Evolutionary conservation across 1,284 basidiomycete genomes (phyloP), one percentile per base, ranked within the genome.

Genomic region (Pseudozyma sp.): DNA sequence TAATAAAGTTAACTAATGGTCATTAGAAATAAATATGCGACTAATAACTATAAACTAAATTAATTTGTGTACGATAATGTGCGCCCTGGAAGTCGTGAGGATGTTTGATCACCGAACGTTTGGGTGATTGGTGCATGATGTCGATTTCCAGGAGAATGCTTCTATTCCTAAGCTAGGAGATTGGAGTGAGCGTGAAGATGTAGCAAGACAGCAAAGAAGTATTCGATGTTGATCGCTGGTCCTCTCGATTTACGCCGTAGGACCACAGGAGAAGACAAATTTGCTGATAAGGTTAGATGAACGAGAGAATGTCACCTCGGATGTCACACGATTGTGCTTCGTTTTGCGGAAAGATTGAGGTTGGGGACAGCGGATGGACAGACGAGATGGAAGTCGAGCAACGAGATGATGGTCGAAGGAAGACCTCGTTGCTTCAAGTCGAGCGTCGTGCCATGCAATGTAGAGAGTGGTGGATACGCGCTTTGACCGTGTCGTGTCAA

Each of bases 51-150:
- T n/a, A n/a, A n/a, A n/a, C n/a, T n/a, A n/a, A n/a, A n/a, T n/a
- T n/a, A n/a, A n/a, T n/a, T n/a, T n/a, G n/a, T n/a, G n/a, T n/a
- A n/a, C n/a, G n/a, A n/a, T n/a, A n/a, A n/a, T 76, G 78, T 25
- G 79, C 79, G 39, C 79, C 79, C 12, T 77, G 67, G 43, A 80
- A 81, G 45, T 80, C 72, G 52, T 81, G 79, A 36, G 79, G 79
- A 43, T 81, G 79, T 48, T 73, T 74, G 66, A 81, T 81, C 53
- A 80, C 65, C 48, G 79, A 81, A 13, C 78, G 52, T 62, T 79
- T 69, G 3, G 78, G 76, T 42, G 76, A 77, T 59, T 67, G 76
- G 21, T 76, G 72, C 72, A 76, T 76, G 56, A 44, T 55, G 53
- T 31, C 25, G 25, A 6, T 3, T 6, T 31, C 6, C 6, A 31